These are phyloP conservation scores for Elsinoe arachidis DNA, from an alignment of 2,329 filamentous ascomycete genomes.

Conservation along the genomic window DNA sequence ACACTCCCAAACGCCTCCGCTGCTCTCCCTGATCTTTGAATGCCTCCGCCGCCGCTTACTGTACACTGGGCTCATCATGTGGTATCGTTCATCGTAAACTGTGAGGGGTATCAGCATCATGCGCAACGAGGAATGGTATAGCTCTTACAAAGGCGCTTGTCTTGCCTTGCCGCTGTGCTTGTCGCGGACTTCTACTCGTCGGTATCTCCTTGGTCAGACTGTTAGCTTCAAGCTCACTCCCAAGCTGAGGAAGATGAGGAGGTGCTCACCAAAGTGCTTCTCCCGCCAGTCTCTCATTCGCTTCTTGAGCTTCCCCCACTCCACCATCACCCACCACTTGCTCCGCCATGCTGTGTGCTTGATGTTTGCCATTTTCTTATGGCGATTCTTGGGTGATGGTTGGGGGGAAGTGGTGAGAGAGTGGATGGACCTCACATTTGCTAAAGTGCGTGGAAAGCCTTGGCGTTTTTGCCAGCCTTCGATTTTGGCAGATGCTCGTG, in stretches of 20 bases:
- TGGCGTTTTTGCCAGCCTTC: background rate
- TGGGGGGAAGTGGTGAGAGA: background rate
- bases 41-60: background rate
- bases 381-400: background rate
- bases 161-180: background rate
- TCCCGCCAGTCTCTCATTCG: background rate
- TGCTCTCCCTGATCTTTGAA: background rate
- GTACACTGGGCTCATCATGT: background rate
- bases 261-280: background rate
- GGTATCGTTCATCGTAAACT: background rate
- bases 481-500: background rate
- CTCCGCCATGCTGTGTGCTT: slow-evolving; percentile 1
- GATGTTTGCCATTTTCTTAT: background rate
- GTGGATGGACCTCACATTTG: background rate
- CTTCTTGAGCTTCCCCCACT: slow-evolving; percentile 1
- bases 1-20: background rate
- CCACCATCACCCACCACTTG: slow-evolving; percentile 2
- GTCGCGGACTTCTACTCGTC: background rate
- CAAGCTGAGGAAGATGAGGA: background rate
- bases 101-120: background rate
- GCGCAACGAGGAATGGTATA: background rate
- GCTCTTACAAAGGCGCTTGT: background rate
- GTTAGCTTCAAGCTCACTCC: background rate
- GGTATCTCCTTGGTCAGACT: background rate
- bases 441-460: background rate